Evolutionary conservation across 73 alveolate genomes (phyloP).

Genomic region (Urostyla sp.): DNA sequence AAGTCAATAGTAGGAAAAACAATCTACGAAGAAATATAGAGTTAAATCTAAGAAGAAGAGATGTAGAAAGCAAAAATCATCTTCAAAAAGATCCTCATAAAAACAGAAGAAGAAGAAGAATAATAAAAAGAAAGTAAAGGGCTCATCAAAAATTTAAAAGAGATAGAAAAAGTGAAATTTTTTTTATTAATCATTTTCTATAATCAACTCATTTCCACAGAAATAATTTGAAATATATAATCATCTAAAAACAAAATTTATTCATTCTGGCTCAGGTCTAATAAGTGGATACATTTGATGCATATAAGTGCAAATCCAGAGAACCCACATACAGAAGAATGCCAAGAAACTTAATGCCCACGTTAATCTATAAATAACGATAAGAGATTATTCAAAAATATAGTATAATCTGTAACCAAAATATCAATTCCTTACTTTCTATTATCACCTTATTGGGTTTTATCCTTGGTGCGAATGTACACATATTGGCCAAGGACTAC

Average conservation of each 20-base stretch:
- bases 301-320: conserved; percentile 93
- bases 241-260: no score
- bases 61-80: no score
- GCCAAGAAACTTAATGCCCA: conserved; percentile 80
- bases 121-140: background rate
- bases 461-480: conserved; percentile 65
- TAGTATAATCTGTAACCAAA: background rate
- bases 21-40: no score
- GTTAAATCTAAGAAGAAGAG: no score
- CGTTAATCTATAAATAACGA: conserved; percentile 66
- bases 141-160: background rate
- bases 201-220: background rate
- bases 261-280: conserved; percentile 72
- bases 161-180: background rate
- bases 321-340: conserved; percentile 90
- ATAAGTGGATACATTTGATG: conserved; percentile 93
- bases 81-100: no score
- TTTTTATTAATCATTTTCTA: background rate
- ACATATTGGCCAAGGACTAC: conserved; percentile 61
- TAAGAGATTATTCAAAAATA: background rate
- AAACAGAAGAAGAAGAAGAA: no score
- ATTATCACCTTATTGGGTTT: conserved; percentile 61
- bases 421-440: conserved; percentile 36
- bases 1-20: no score
- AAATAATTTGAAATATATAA: no score